Evolutionary conservation across 2,329 filamentous ascomycete genomes (phyloP).

Genomic region (Ophiobolus disseminans): DNA sequence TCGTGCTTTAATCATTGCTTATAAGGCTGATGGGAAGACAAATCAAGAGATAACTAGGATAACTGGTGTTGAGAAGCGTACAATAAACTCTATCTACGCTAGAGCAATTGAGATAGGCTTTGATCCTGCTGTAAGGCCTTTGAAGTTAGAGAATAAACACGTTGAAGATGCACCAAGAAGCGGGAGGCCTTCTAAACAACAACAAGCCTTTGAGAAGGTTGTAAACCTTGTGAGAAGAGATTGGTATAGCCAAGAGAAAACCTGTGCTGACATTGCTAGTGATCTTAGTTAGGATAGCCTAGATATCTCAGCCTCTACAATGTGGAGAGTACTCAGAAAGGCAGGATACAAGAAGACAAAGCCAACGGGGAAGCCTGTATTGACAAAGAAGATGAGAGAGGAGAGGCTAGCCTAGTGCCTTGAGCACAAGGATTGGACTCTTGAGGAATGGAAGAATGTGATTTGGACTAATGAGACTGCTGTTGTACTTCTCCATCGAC

Average conservation of each 20-base stretch:
- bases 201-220: not conserved
- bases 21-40: conserved; percentile 1
- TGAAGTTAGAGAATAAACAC: no score
- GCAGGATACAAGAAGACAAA: no score
- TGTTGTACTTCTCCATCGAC: conserved; percentile 8
- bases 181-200: conserved; percentile 3
- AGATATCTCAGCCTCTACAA: conserved; percentile 10
- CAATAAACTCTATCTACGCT: conserved; percentile 7
- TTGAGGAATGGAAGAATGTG: conserved; percentile 20
- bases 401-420: no score
- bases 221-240: conserved; percentile 2
- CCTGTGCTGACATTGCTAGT: conserved; percentile 18
- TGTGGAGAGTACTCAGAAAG: conserved; percentile 11
- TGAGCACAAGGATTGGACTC: no score
- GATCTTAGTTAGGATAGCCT: conserved; percentile 8
- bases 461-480: conserved; percentile 16
- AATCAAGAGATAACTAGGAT: conserved; percentile 1
- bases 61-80: conserved; percentile 1
- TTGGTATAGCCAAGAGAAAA: conserved; percentile 17
- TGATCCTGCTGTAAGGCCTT: conserved; percentile 2
- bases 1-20: conserved; percentile 1
- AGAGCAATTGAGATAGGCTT: conserved; percentile 10
- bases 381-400: no score
- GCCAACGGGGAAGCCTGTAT: no score
- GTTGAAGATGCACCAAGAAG: conserved; percentile 6